These are phyloP conservation scores for Aspergillus costaricaensis DNA, from an alignment of 2,329 filamentous ascomycete genomes.

Conservation along the genomic window DNA sequence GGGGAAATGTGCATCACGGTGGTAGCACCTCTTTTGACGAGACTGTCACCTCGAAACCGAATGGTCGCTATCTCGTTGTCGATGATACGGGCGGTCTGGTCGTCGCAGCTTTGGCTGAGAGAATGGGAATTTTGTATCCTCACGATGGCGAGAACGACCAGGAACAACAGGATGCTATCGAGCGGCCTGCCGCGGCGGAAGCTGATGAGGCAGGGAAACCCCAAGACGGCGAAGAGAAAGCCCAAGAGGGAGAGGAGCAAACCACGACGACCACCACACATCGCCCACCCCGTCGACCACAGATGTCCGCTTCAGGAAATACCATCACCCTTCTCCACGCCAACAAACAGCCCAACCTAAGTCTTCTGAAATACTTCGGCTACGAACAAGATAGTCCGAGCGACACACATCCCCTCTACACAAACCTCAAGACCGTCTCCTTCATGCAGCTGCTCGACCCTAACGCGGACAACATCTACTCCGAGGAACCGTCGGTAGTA, in stretches of 20 bases:
- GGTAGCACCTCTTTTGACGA: constrained; percentile 39
- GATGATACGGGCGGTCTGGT: constrained; percentile 85
- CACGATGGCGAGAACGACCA: constrained; percentile 23
- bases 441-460: constrained; percentile 91
- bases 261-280: neutral
- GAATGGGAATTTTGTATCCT: constrained; percentile 77
- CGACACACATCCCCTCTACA: constrained; percentile 74
- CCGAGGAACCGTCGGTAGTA: constrained; percentile 62
- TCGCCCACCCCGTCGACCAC: constrained; percentile 22
- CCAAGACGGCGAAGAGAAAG: constrained; percentile 21
- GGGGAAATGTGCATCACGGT: constrained; percentile 84
- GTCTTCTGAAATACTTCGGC: constrained; percentile 83
- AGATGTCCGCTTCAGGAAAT: constrained; percentile 54
- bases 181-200: neutral
- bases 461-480: constrained; percentile 71
- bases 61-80: constrained; percentile 74
- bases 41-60: constrained; percentile 35
- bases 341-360: constrained; percentile 81
- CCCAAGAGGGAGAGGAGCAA: constrained; percentile 24
- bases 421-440: constrained; percentile 77
- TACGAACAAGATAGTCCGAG: constrained; percentile 70
- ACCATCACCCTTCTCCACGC: constrained; percentile 61
- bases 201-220: constrained; percentile 24
- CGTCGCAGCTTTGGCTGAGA: constrained; percentile 80
- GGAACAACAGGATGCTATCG: neutral